These are phyloP conservation scores for Striga hermonthica DNA, from an alignment of 305 asterid genomes.

Conservation along the genomic window DNA sequence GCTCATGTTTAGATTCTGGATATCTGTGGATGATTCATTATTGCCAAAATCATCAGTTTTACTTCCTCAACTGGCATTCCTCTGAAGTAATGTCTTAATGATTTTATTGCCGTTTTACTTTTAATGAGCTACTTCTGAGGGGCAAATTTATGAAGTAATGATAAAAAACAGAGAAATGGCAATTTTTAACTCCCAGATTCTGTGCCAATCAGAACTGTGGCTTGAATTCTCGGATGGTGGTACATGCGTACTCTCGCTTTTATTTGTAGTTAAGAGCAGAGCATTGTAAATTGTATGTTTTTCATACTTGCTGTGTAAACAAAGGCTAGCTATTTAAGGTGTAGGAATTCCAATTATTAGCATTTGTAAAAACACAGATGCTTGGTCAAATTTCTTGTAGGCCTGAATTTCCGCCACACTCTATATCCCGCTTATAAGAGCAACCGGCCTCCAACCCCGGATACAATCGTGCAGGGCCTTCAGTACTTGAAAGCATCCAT, in stretches of 20 bases:
- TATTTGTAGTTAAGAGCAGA: not conserved
- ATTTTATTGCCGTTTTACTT: not conserved
- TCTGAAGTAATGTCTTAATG: not conserved
- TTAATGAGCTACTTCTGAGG: not conserved
- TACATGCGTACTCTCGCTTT: not conserved
- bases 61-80: not conserved
- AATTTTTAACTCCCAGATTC: not conserved
- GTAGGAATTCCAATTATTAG: constrained; percentile 7
- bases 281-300: not conserved
- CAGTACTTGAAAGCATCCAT: constrained; percentile 92
- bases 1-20: not conserved
- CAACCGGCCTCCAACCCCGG: constrained; percentile 97
- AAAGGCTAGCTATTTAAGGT: constrained; percentile 20
- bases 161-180: not conserved
- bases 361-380: constrained; percentile 17
- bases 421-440: constrained; percentile 88
- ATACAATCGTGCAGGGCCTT: constrained; percentile 94
- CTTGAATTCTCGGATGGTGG: not conserved
- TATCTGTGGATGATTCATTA: not conserved
- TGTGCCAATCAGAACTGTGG: not conserved
- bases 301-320: constrained; percentile 16
- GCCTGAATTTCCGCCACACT: constrained; percentile 89
- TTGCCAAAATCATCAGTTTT: not conserved
- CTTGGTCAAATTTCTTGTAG: constrained; percentile 48
- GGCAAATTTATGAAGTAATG: not conserved